These are phyloP conservation scores for Paraphaeosphaeria minitans DNA, from an alignment of 2,329 filamentous ascomycete genomes.

Conservation along the genomic window DNA sequence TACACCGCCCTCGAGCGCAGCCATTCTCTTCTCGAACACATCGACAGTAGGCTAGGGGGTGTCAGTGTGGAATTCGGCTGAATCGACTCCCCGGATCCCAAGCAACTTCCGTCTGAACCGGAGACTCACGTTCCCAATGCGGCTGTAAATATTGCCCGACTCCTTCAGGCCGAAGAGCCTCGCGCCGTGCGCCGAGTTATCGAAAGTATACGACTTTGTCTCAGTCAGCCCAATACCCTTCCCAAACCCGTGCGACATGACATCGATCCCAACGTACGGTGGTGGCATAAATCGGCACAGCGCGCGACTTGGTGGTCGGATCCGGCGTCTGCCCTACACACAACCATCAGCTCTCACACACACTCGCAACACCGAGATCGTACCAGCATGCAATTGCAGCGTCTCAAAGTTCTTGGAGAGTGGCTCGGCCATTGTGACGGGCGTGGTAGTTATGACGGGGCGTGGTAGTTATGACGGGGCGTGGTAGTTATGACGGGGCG, in stretches of 20 bases:
- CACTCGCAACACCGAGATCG: constrained; percentile 8
- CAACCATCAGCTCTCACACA: neutral
- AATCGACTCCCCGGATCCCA: neutral
- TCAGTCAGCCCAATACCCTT: constrained; percentile 15
- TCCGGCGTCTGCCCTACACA: constrained; percentile 75
- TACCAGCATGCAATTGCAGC: constrained; percentile 58
- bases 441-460: too few species aligned
- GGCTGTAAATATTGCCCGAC: constrained; percentile 96
- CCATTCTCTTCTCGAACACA: constrained; percentile 94
- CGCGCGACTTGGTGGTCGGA: constrained; percentile 79
- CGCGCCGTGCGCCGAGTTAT: constrained; percentile 94
- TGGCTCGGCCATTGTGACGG: constrained; percentile 43
- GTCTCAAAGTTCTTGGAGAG: constrained; percentile 55
- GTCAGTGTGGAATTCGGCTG: neutral
- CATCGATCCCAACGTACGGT: constrained; percentile 58
- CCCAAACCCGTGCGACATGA: neutral
- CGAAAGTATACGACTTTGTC: constrained; percentile 84
- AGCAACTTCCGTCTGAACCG: neutral
- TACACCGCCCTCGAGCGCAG: constrained; percentile 91
- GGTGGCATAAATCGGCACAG: constrained; percentile 94
- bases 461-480: too few species aligned
- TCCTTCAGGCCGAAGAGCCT: constrained; percentile 96
- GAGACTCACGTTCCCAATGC: constrained; percentile 84
- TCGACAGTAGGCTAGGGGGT: constrained; percentile 77
- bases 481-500: too few species aligned